phyloP scores from a whole-genome alignment of 257 asterid genomes.

The Jasminum sambac region DNA sequence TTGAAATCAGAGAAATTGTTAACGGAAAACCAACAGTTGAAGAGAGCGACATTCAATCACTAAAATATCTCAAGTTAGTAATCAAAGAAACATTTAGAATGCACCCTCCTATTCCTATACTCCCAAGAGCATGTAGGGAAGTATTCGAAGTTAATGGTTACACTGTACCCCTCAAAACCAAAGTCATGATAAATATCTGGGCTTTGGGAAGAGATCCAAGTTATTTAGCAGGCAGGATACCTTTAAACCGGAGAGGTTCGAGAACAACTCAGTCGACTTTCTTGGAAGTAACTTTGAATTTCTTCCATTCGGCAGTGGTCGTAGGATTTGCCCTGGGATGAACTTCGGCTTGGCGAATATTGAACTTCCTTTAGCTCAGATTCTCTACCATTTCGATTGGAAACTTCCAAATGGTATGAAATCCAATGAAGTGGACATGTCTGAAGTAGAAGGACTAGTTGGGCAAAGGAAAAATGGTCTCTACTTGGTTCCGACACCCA shows the following conservation, averaged over 20 bases:
- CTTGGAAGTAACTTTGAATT: constrained; percentile 17
- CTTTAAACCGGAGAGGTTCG: constrained; percentile 29
- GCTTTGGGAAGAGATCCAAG: constrained; percentile 28
- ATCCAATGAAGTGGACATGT: neutral
- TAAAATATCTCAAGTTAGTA: constrained; percentile 21
- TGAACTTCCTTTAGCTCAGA: constrained; percentile 21
- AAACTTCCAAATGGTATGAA: constrained; percentile 4
- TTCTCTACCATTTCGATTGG: constrained; percentile 27
- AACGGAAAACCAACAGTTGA: neutral
- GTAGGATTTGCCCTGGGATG: constrained; percentile 26
- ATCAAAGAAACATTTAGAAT: constrained; percentile 27
- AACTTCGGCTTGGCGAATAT: constrained; percentile 17
- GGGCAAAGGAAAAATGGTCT: constrained; percentile 22
- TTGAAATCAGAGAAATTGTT: constrained; percentile 19
- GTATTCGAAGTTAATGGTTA: constrained; percentile 12
- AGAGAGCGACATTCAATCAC: constrained; percentile 20
- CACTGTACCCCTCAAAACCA: constrained; percentile 19
- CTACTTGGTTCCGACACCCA: constrained; percentile 9
- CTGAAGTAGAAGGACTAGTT: constrained; percentile 10
- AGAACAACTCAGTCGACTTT: constrained; percentile 10
- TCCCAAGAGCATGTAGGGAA: constrained; percentile 24
- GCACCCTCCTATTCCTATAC: constrained; percentile 21
- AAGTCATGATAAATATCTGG: constrained; percentile 27
- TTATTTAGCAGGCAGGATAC: constrained; percentile 20
- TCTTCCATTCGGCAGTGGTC: constrained; percentile 28